These are phyloP conservation scores for Thelephora ganbajun DNA, from an alignment of 768 basidiomycete species.

Conservation along the genomic window DNA sequence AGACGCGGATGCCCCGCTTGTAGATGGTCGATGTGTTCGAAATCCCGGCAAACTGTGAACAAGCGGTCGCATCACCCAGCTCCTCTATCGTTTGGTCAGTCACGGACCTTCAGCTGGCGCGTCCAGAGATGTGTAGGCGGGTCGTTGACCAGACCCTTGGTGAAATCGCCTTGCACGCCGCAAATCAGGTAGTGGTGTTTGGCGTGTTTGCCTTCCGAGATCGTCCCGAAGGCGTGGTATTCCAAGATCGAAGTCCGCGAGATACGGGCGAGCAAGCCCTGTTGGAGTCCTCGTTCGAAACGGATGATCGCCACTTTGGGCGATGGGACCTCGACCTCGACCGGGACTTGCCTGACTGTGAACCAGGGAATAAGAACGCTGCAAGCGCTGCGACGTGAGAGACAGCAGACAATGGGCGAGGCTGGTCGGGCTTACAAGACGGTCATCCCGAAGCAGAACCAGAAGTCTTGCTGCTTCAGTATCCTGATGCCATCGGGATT, in stretches of 20 bases:
- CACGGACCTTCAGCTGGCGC: slow-evolving; percentile 25
- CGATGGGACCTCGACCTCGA: slow-evolving; percentile 29
- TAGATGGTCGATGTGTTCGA: slow-evolving; percentile 29
- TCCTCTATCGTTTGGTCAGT: not conserved
- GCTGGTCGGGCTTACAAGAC: not conserved
- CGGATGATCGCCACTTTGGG: slow-evolving; percentile 27
- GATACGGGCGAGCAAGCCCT: slow-evolving; percentile 28
- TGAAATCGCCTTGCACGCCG: slow-evolving; percentile 34
- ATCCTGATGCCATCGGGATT: slow-evolving; percentile 18
- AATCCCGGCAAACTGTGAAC: slow-evolving; percentile 25
- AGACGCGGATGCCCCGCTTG: slow-evolving; percentile 29
- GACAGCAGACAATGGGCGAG: too few species aligned
- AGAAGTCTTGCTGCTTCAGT: slow-evolving; percentile 27
- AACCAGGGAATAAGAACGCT: slow-evolving; percentile 27
- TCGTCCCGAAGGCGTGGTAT: slow-evolving; percentile 31
- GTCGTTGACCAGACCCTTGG: slow-evolving; percentile 25
- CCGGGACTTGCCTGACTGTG: slow-evolving; percentile 23
- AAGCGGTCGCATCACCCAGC: not conserved
- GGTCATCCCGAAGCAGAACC: slow-evolving; percentile 28
- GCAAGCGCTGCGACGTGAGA: not conserved
- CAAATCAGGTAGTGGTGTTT: slow-evolving; percentile 30
- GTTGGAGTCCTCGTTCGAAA: slow-evolving; percentile 31
- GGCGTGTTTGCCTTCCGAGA: slow-evolving; percentile 26
- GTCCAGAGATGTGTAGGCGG: slow-evolving; percentile 29
- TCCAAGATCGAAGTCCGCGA: slow-evolving; percentile 26